Evolutionary conservation across 148 eudicot species (phyloP).

Genomic region (Chenopodium quinoa): DNA sequence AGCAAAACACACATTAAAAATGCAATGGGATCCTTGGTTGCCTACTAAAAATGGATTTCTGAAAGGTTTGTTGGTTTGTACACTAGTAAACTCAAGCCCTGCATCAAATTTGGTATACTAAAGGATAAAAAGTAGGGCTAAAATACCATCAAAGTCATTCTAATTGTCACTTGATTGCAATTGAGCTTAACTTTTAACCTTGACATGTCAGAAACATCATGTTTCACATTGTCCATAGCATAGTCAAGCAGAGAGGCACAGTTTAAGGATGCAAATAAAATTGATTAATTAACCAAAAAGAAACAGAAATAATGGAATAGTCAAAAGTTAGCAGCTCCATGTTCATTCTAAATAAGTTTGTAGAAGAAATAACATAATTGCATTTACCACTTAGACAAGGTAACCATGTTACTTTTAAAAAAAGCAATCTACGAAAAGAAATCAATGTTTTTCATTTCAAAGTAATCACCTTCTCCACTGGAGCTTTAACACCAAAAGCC

Average conservation of each 20-base stretch:
- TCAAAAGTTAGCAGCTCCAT: neutral
- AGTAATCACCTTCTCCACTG: conserved; percentile 62
- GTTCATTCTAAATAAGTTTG: neutral
- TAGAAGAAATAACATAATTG: neutral
- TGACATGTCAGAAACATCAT: neutral
- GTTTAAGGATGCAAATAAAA: neutral
- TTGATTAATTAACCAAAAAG: neutral
- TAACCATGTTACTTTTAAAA: neutral
- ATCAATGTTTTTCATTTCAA: neutral
- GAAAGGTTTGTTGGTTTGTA: neutral
- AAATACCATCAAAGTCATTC: neutral
- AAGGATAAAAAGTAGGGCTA: neutral
- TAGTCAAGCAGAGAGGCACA: neutral
- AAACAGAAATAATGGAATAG: neutral
- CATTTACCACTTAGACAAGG: neutral
- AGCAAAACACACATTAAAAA: no score
- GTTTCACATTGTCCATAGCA: neutral
- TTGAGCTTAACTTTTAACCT: neutral
- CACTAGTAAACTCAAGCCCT: neutral
- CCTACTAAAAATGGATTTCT: neutral
- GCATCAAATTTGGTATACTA: neutral
- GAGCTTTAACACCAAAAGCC: conserved; percentile 88
- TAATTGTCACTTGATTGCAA: neutral
- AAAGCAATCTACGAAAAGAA: no score
- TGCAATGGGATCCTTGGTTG: neutral